Base-by-base conservation (phyloP, 2,329 filamentous ascomycete species). In the Pyrenophora graminea region DNA sequence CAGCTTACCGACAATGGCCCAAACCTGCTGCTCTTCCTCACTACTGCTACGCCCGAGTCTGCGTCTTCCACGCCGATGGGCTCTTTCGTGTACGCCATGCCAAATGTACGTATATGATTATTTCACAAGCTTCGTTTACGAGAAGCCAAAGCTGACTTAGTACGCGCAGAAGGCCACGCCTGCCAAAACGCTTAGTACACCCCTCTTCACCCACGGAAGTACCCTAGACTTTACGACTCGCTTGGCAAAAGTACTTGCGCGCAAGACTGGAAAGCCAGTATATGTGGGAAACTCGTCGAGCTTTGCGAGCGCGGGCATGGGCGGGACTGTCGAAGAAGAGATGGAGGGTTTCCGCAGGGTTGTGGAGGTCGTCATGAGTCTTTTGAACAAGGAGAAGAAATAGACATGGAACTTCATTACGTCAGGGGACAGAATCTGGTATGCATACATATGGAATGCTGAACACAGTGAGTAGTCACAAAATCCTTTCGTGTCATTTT, bases 51-150 rank as follows among this genome's bases (percentile, higher is more conserved):
- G 2, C 66, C 77, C 1, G 82, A 78, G 17, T 65, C 72, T 1
- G 56, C 67, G 21, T 43, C 64, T 7, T 53, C 66, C 6, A 42
- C 75, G 2, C 61, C 74, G 1, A 81, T 97, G 74, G 93, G 94
- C 3, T 96, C 91, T 42, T 93, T 97, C 68, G 90, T 97, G 39
- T 97, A 96, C 70, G 90, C 92, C 2, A 84, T 99, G 71, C 93
- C 94, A 13, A 89, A 96, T 76, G 94, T 96, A 77, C 64, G 79
- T 69, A 10, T 4, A 32, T 3, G 2, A 30, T 3, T 3, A 2
- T 39, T 9, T 17, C 8, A 7, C 21, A n/a, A 13, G 2, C 7
- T 6, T 13, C 4, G 10, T 8, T 8, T 31, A 2, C 12, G 13
- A 34, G 13, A 21, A 23, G 19, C 7, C 17, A 13, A 10, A 32